phyloP scores from a whole-genome alignment of 306 rosid genomes.

The Quercus dentata region DNA sequence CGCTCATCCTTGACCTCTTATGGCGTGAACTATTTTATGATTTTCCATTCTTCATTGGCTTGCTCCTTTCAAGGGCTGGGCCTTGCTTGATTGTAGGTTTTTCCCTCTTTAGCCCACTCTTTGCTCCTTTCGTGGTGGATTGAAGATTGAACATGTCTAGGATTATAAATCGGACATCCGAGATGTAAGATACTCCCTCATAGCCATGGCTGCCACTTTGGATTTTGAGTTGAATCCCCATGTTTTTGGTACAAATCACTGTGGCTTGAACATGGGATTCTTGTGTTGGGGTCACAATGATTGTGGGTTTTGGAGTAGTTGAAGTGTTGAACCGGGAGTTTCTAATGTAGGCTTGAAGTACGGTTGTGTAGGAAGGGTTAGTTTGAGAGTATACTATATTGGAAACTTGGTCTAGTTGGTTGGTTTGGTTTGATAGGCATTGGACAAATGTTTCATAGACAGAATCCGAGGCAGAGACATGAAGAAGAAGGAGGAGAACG shows the following conservation, averaged over 20 bases:
- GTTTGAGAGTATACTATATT: constrained; percentile 30
- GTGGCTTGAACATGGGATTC: constrained; percentile 56
- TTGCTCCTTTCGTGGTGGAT: not conserved
- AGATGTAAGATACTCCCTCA: constrained; percentile 68
- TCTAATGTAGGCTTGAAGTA: constrained; percentile 63
- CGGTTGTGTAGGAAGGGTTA: constrained; percentile 46
- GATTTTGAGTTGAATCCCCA: constrained; percentile 47
- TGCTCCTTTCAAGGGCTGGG: no score
- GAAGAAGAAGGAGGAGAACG: constrained; percentile 5
- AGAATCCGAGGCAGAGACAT: constrained; percentile 25
- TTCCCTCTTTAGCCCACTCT: no score
- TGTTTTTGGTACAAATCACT: constrained; percentile 48
- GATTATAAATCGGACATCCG: constrained; percentile 48
- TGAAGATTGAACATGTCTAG: constrained; percentile 73
- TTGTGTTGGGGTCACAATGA: constrained; percentile 48
- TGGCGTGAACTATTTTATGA: no score
- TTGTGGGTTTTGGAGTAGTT: constrained; percentile 56
- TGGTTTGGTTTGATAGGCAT: constrained; percentile 42
- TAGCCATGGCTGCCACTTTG: constrained; percentile 84
- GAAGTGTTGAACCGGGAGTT: constrained; percentile 71
- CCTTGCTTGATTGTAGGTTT: no score
- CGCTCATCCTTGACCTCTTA: no score
- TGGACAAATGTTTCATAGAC: constrained; percentile 41
- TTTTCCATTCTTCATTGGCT: no score
- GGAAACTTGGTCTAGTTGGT: constrained; percentile 22